These are phyloP conservation scores for Colletotrichum lupini DNA, from an alignment of 2,329 filamentous ascomycete species.

Conservation along the genomic window DNA sequence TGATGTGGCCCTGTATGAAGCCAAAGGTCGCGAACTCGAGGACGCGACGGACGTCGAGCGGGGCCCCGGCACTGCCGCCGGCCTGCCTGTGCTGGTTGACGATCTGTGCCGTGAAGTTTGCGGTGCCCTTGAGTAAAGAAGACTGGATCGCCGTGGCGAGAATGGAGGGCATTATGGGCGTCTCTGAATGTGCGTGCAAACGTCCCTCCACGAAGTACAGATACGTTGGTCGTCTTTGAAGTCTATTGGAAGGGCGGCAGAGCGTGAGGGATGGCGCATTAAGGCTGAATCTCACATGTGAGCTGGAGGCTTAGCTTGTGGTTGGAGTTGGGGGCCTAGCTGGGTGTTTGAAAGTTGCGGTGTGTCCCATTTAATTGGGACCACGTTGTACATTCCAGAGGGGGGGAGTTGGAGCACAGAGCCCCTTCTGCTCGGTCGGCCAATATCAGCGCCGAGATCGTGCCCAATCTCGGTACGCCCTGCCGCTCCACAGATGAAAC, in stretches of 20 bases:
- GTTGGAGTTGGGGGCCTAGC: background rate
- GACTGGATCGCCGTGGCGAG: slow-evolving; percentile 33
- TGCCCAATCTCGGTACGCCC: slow-evolving; percentile 29
- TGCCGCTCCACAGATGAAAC: slow-evolving; percentile 19
- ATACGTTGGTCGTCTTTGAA: background rate
- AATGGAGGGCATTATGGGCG: slow-evolving; percentile 24
- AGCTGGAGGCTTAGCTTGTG: background rate
- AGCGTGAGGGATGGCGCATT: slow-evolving; percentile 5
- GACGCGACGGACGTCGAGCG: slow-evolving; percentile 46
- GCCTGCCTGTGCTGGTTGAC: slow-evolving; percentile 31
- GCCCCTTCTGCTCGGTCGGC: background rate
- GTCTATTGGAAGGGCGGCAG: background rate
- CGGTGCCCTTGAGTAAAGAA: slow-evolving; percentile 31
- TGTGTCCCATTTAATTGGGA: slow-evolving; percentile 32
- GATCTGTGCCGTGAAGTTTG: slow-evolving; percentile 33
- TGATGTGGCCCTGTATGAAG: slow-evolving; percentile 47
- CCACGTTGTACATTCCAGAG: slow-evolving; percentile 27
- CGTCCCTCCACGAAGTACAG: background rate
- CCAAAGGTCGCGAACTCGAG: slow-evolving; percentile 50
- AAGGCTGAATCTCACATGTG: background rate
- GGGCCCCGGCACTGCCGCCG: background rate
- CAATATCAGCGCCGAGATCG: slow-evolving; percentile 22
- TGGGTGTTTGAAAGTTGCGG: slow-evolving; percentile 20
- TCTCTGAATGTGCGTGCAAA: background rate
- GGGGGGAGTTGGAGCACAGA: slow-evolving; percentile 4